These are phyloP conservation scores for Nyssa sinensis DNA, from an alignment of 148 eudicot genomes.

Conservation along the genomic window DNA sequence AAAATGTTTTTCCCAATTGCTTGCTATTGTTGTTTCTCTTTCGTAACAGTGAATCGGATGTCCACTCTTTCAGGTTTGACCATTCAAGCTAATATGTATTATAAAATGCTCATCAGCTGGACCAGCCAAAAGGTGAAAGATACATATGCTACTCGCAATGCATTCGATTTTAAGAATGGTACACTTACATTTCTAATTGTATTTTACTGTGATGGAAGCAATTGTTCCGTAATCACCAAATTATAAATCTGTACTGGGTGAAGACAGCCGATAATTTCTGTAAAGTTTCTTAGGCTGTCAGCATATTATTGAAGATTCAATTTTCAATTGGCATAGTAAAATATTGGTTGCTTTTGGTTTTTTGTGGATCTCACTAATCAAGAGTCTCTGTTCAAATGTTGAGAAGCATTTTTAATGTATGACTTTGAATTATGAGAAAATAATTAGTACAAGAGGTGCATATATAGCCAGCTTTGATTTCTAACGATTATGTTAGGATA, in stretches of 20 bases:
- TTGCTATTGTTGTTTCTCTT: not conserved
- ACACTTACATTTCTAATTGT: slow-evolving; percentile 19
- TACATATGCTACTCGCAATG: slow-evolving; percentile 64
- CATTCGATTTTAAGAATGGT: slow-evolving; percentile 92
- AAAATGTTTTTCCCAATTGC: not conserved
- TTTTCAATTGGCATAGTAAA: not conserved
- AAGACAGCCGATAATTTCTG: not conserved
- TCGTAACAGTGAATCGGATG: not conserved
- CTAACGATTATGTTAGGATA: too few relatives aligned
- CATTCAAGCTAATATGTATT: slow-evolving; percentile 89
- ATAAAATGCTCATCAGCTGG: slow-evolving; percentile 94
- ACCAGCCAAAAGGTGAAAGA: slow-evolving; percentile 96
- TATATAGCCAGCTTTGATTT: too few relatives aligned
- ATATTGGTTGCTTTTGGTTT: slow-evolving; percentile 6
- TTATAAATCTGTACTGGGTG: not conserved
- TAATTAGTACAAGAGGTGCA: too few relatives aligned
- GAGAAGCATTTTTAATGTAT: not conserved
- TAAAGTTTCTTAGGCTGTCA: not conserved
- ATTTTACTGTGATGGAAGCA: slow-evolving; percentile 4
- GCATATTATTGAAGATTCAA: not conserved
- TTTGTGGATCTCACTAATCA: not conserved
- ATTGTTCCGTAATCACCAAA: not conserved
- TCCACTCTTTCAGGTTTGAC: slow-evolving; percentile 65
- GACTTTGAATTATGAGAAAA: not conserved
- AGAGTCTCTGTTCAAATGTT: slow-evolving; percentile 3